Evolutionary conservation across 2,329 filamentous ascomycete species (phyloP), one percentile per base, ranked within the genome.

Genomic region (Achaetomium macrosporum): DNA sequence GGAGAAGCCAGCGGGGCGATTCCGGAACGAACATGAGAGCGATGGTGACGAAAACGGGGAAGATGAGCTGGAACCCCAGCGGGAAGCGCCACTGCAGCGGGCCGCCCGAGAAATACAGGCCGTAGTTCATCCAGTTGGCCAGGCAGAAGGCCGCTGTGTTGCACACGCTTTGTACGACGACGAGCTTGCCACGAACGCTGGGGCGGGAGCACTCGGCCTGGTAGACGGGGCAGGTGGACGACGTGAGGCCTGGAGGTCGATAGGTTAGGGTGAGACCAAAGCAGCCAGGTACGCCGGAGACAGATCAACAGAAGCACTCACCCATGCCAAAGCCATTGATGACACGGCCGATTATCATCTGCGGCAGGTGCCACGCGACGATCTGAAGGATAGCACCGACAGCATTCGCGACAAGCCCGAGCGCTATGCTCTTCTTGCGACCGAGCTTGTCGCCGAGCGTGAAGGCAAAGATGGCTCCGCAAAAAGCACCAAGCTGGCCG

Each of bases 91-190:
- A 50, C 47, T 50, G 47, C n/a, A 50, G 47, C 8, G 47, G 41
- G 41, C 47, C 47, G 25, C 47, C 47, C 3, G 47, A 39, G 47
- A 50, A 50, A 35, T 31, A 50, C 10, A 50, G 47, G 33, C 47
- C 47, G 47, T 50, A 50, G 33, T 50, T 50, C 47, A 50, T 50
- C 47, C 47, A 50, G 47, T 50, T 50, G 41, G 47, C 19, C 9
- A 50, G 47, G 41, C 47, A 50, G 47, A 50, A 50, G 41, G 47
- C 47, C 2, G 41, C 47, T 7, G 47, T 50, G 47, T 50, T 50
- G 41, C 47, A 50, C 17, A 50, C 47, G 47, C 31, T 39, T 13
- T 50, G 47, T 5, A 50, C 47, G 9, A 50, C 47, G 33, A 50
- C 47, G 10, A 50, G 41, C 41, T 44, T 50, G 41, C 47, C 47